Base-by-base conservation (phyloP, 805 yeast species). In the Hyphopichia homilentoma region DNA sequence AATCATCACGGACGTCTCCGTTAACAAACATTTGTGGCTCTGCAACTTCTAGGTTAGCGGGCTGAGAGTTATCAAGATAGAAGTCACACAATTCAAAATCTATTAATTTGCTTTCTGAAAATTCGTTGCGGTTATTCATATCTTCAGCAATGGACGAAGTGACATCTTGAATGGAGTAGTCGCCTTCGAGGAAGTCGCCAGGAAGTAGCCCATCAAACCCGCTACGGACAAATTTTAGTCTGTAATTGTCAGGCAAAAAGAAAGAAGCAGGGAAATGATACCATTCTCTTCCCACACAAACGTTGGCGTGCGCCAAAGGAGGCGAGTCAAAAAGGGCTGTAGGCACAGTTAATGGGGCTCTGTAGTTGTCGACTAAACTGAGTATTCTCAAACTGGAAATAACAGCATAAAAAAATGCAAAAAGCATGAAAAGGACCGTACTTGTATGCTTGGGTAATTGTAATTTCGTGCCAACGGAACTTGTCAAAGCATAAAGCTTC, bases 251-350 rank as follows among this genome's bases (percentile, higher is more conserved):
- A 3, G 84, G 80, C 16, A 90, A 61, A 50, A 89, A 86, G 52
- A 88, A 84, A 0, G 96, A 88, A 1, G 84, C 79, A 7, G 97
- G 96, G 57, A 66, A 89, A 50, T 90, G 84, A 50, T 86, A 87
- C 97, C 97, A 89, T 60, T 90, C 97, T 37, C 95, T 73, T 2
- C 96, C 97, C n/a, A 84, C 70, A 57, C 97, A 90, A 0, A 90
- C 81, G 43, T 77, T 81, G 22, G 24, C 21, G 8, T 29, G 23
- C 14, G 28, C 27, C 15, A 7, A 20, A 14, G n/a, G n/a, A 3
- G 38, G 27, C 14, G 13, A 50, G 34, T 2, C 40, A 35, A 71
- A 69, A 9, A 73, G 43, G 19, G 61, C 64, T n/a, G 61, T 45
- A 47, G 78, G 81, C 1, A 82, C 75, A 0, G 61, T 44, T 31